These are phyloP conservation scores for Chrysochromulina parva DNA, from an alignment of 78 protist species.

Conservation along the genomic window DNA sequence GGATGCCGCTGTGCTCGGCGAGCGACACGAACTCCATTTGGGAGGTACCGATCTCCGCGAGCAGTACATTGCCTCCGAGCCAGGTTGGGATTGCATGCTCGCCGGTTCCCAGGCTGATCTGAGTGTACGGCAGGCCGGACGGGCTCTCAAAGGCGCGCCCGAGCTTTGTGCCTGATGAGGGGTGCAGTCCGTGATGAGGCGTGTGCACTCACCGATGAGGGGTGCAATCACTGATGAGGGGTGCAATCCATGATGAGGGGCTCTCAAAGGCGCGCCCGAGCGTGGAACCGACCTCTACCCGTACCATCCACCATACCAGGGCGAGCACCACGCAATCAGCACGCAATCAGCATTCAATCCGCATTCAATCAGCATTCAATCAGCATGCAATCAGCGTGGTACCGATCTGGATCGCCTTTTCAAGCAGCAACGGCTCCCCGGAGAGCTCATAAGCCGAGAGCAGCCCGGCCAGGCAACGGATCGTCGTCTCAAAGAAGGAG, in stretches of 20 bases:
- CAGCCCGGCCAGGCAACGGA: slow-evolving; percentile 82
- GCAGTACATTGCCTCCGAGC: slow-evolving; percentile 52
- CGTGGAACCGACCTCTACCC: too few species aligned
- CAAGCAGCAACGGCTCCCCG: slow-evolving; percentile 25
- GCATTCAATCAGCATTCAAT: too few species aligned
- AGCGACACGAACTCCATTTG: slow-evolving; percentile 77
- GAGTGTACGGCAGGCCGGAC: slow-evolving; percentile 58
- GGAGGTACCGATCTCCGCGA: slow-evolving; percentile 81
- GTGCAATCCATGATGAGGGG: too few species aligned
- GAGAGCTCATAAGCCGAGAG: slow-evolving; percentile 73
- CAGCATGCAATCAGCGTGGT: too few species aligned
- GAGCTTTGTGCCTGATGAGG: too few species aligned
- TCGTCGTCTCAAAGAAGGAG: slow-evolving; percentile 78
- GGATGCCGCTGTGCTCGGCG: slow-evolving; percentile 56
- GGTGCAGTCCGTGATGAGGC: too few species aligned
- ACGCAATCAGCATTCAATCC: too few species aligned
- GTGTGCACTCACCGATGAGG: too few species aligned
- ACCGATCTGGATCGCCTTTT: background rate
- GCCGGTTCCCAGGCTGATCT: background rate
- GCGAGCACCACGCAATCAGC: too few species aligned
- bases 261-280: too few species aligned
- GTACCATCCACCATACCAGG: too few species aligned
- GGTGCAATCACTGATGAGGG: too few species aligned
- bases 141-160: slow-evolving; percentile 49
- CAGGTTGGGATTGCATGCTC: background rate